These are phyloP conservation scores for Elasticomyces elasticus DNA, from an alignment of 495 filamentous ascomycete species.

Conservation along the genomic window DNA sequence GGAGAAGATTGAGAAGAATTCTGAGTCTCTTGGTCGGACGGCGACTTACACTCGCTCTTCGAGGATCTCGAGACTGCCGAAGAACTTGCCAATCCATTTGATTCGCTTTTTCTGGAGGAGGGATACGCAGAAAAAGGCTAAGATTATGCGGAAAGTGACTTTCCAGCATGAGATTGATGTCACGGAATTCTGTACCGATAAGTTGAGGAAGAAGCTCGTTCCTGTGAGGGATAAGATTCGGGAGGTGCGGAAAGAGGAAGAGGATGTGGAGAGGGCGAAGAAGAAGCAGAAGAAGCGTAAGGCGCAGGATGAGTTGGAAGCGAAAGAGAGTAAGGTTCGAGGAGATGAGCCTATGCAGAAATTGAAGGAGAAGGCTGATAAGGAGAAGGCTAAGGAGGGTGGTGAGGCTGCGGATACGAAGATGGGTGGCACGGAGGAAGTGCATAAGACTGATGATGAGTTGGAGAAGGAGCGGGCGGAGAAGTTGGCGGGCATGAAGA, in stretches of 20 bases:
- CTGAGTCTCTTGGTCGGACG: slow-evolving; percentile 64
- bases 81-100: slow-evolving; percentile 93
- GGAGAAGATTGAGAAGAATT: slow-evolving; percentile 86
- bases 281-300: slow-evolving; percentile 77
- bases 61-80: slow-evolving; percentile 77
- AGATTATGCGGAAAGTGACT: slow-evolving; percentile 97
- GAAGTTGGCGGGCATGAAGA: slow-evolving; percentile 64
- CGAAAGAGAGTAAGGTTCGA: slow-evolving; percentile 28
- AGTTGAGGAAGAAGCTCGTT: slow-evolving; percentile 69
- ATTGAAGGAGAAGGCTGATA: slow-evolving; percentile 32
- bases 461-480: slow-evolving; percentile 74
- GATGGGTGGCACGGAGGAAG: slow-evolving; percentile 65
- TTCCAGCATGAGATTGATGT: slow-evolving; percentile 89
- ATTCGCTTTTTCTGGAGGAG: slow-evolving; percentile 97
- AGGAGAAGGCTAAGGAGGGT: slow-evolving; percentile 45
- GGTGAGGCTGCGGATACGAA: slow-evolving; percentile 54
- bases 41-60: slow-evolving; percentile 82
- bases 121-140: slow-evolving; percentile 91
- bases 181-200: slow-evolving; percentile 90
- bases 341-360: slow-evolving; percentile 30
- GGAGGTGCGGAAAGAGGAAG: slow-evolving; percentile 87
- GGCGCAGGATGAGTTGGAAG: slow-evolving; percentile 46
- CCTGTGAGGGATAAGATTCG: slow-evolving; percentile 91
- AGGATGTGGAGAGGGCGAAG: slow-evolving; percentile 75
- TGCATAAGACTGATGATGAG: slow-evolving; percentile 86